Percentiles rank a stretch among this genome's conserved stretches.
Evolutionary conservation across 1,284 basidiomycete species (phyloP).

Genomic region (Moesziomyces globuligerus): DNA sequence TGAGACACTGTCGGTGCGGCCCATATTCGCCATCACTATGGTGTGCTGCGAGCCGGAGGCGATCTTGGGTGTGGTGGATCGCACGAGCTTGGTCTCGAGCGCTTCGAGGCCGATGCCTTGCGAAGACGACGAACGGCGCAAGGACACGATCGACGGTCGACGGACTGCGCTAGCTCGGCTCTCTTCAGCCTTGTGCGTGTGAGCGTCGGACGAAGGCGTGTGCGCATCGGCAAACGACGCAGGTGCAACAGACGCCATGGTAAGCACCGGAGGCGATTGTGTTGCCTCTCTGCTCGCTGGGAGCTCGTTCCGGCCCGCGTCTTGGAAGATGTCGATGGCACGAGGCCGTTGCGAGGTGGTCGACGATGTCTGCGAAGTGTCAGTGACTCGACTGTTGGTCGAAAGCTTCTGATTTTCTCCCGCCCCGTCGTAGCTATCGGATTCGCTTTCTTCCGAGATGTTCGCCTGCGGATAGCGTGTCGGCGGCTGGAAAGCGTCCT

Average conservation of each 20-base stretch:
- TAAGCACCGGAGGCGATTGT: neutral
- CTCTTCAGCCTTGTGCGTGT: conserved; percentile 3
- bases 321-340: conserved; percentile 53
- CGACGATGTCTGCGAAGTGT: conserved; percentile 25
- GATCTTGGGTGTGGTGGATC: conserved; percentile 42
- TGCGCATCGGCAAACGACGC: conserved; percentile 1
- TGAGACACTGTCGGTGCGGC: conserved; percentile 16
- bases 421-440: neutral
- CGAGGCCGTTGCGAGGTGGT: conserved; percentile 21
- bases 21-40: conserved; percentile 31
- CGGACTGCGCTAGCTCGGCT: conserved; percentile 1
- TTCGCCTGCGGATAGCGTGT: neutral
- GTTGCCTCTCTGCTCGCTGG: neutral
- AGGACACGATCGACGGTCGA: conserved; percentile 13
- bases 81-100: conserved; percentile 37
- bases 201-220: neutral
- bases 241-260: neutral
- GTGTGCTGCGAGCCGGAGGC: neutral
- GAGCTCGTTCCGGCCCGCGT: neutral
- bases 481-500: conserved; percentile 31
- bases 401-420: neutral
- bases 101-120: conserved; percentile 49
- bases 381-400: conserved; percentile 8
- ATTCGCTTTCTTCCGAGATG: neutral
- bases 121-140: conserved; percentile 36